Base-by-base conservation (phyloP, 495 filamentous ascomycete species). In the Mycothermus thermophilus region DNA sequence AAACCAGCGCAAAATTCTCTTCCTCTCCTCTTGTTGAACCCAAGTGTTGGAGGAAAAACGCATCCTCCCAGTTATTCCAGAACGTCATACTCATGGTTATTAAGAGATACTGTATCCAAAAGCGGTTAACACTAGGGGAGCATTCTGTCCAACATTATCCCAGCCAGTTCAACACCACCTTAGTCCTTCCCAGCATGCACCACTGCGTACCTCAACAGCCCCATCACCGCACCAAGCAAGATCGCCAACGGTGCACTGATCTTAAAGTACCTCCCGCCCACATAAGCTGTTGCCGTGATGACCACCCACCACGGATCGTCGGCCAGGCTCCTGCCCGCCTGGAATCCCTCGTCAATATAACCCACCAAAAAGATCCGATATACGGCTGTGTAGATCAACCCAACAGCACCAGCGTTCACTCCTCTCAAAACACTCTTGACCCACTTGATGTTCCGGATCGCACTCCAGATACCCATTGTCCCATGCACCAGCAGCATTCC, bases 341-440 rank as follows among this genome's bases (percentile, higher is more conserved):
- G 51, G 13, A 69, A 76, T 0, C 57, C 59, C 23, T 59, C 59
- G 33, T 65, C 62, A 29, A 88, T 49, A 49, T 74, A 83, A 0
- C 83, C 83, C 42, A 85, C 79, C 57, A 79, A 61, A 74, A 80
- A 87, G 15, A 92, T 66, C 20, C 80, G 61, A 42, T 92, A 88
- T n/a, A 92, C 83, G 12, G 83, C 83, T 11, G 82, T 85, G 43
- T 80, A 92, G 4, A 88, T 78, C 41, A 88, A 41, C 0, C 83
- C 83, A 0, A 87, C 77, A 0, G 83, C 83, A 0, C 71, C 65
- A 0, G 83, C 82, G 53, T 86, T 86, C 7, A 86, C 52, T 0
- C 83, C 83, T 9, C 80, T 50, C 35, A 88, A 44, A 9, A 70
- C 50, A 9, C 68, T 60, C 32, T 65, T 62, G 8, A 86, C 70